Percentiles rank a stretch among this genome's conserved stretches.
Evolutionary conservation across 495 filamentous ascomycete genomes (phyloP).

Genomic region (Aspergillus nanangensis): DNA sequence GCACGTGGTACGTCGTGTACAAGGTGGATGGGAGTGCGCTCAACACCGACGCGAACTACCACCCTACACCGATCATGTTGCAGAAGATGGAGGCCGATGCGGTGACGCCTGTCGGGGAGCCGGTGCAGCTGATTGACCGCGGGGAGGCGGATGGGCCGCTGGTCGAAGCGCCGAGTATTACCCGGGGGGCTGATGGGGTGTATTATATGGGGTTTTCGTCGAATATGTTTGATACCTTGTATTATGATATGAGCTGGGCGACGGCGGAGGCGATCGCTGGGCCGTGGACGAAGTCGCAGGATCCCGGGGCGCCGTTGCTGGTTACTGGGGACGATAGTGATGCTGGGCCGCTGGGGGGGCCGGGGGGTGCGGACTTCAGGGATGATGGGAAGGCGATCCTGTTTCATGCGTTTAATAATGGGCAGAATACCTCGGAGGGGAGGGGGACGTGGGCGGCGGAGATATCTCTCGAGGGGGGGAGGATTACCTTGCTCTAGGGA

Average conservation of each 20-base stretch:
- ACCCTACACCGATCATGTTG: constrained; percentile 56
- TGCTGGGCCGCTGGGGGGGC: constrained; percentile 1
- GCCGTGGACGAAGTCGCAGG: constrained; percentile 36
- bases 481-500: too few species aligned
- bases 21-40: constrained; percentile 61
- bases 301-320: constrained; percentile 5
- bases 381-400: constrained; percentile 7
- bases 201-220: constrained; percentile 62
- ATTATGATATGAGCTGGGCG: constrained; percentile 55
- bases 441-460: constrained; percentile 2
- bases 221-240: constrained; percentile 47
- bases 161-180: constrained; percentile 57
- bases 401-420: constrained; percentile 9
- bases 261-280: constrained; percentile 41
- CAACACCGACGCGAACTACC: constrained; percentile 49
- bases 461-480: not conserved
- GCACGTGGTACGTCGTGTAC: constrained; percentile 54
- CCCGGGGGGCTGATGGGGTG: constrained; percentile 35
- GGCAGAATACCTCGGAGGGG: constrained; percentile 3
- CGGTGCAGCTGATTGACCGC: constrained; percentile 53
- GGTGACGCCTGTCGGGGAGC: constrained; percentile 43
- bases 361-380: constrained; percentile 8
- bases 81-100: constrained; percentile 51
- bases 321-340: constrained; percentile 6
- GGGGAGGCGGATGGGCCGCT: constrained; percentile 51